A percentile compares a stretch with the other conserved stretches of the same genome.
Evolutionary conservation across 2,329 filamentous ascomycete genomes (phyloP).

Genomic region (Xylariaceae sp.): DNA sequence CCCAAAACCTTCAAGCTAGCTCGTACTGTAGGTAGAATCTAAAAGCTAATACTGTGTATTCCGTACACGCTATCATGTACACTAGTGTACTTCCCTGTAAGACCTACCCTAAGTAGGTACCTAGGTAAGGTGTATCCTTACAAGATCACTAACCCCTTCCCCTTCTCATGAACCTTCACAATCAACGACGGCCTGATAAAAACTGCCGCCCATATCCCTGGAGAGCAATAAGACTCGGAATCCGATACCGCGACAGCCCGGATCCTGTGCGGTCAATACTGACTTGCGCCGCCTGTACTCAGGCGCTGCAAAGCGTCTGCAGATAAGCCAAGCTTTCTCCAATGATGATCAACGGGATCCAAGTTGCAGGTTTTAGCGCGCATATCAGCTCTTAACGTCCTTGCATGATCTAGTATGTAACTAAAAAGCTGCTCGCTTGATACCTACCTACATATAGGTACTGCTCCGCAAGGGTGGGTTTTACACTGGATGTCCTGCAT

Average conservation of each 20-base stretch:
- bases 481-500: not conserved
- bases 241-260: constrained; percentile 8
- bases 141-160: too few relatives aligned
- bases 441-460: not conserved
- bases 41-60: too few relatives aligned
- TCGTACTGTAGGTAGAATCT: too few relatives aligned
- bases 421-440: too few relatives aligned
- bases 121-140: too few relatives aligned
- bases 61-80: too few relatives aligned
- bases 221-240: not conserved
- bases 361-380: constrained; percentile 7
- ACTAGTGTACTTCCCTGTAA: too few relatives aligned
- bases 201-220: not conserved
- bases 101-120: too few relatives aligned
- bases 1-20: constrained; percentile 17
- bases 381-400: constrained; percentile 17
- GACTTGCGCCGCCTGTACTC: not conserved
- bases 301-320: not conserved
- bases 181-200: not conserved
- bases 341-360: not conserved
- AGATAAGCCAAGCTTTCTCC: constrained; percentile 14
- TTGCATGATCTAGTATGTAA: constrained; percentile 1
- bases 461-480: not conserved
- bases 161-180: too few relatives aligned
- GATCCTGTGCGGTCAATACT: not conserved